Base-by-base conservation (phyloP, 2,329 filamentous ascomycete species). In the Cercospora berteroae region DNA sequence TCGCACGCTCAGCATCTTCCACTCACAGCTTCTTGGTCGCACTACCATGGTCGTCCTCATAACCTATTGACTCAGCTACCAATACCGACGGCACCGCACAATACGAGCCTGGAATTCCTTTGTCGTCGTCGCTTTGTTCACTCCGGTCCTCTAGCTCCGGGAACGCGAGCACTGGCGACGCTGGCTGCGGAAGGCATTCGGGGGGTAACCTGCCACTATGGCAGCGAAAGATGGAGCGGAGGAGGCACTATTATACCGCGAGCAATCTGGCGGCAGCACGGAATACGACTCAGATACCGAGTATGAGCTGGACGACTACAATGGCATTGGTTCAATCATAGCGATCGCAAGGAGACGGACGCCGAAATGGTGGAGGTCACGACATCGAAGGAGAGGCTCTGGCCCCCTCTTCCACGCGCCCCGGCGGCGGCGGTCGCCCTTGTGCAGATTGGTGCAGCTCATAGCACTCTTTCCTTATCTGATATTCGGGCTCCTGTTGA, bases 401-500 rank as follows among this genome's bases (percentile, higher is more conserved):
- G 69, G 63, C 44, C 63, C 65, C 4, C 56, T 66, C 3, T 64
- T 67, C 31, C 65, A 69, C 42, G 42, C 69, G 12, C 69, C 69
- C 29, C 57, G 69, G 55, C 68, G 71, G 52, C 57, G 71, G 57
- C 67, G 70, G 52, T 69, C 68, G 13, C 27, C 67, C n/a, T 59
- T 63, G 13, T 67, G 69, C 25, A 64, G 68, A 52, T 59, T 63
- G 13, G 57, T 64, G 13, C 70, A 72, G 52, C 62, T 67, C 25
- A n/a, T 67, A 13, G 57, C 63, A 5, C 62, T 73, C 4, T 33
- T 68, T 16, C 67, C 69, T 10, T 68, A 70, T 20, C 18, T 69
- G 27, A 56, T 70, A 39, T 60, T 69, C 20, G 61, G 74, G 5
- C 66, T 74, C 18, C 75, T 84, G 5, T 74, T 83, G 18, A 67